phyloP scores from a whole-genome alignment of 441 rosid species.

The Brassica hybrid region DNA sequence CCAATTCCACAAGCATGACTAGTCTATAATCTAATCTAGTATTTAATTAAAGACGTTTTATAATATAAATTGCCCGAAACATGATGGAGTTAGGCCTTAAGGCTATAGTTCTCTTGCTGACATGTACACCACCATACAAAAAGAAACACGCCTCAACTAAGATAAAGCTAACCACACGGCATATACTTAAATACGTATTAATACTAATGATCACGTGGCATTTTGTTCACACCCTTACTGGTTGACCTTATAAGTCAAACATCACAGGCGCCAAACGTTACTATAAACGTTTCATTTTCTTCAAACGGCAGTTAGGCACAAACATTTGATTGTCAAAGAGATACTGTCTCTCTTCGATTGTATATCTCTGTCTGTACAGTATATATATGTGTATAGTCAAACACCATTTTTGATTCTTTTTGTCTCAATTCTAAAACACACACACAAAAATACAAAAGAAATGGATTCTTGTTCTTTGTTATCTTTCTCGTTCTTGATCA shows the following conservation, averaged over 20 bases:
- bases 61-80: conserved; percentile 7
- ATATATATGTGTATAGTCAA: neutral
- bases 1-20: conserved; percentile 27
- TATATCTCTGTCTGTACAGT: neutral
- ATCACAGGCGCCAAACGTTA: conserved; percentile 59
- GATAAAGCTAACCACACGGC: conserved; percentile 24
- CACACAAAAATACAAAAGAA: neutral
- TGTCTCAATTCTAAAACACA: conserved; percentile 21
- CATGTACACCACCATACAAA: conserved; percentile 48
- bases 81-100: conserved; percentile 50
- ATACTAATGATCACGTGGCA: conserved; percentile 31
- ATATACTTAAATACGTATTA: conserved; percentile 19
- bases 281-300: conserved; percentile 33
- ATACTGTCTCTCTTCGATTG: conserved; percentile 31
- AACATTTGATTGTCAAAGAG: conserved; percentile 30
- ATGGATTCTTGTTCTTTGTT: conserved; percentile 54
- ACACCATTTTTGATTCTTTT: neutral
- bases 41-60: neutral
- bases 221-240: conserved; percentile 38
- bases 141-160: neutral
- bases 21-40: conserved; percentile 23
- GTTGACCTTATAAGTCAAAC: conserved; percentile 48
- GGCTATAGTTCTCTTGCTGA: conserved; percentile 56
- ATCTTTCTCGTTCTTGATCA: conserved; percentile 43
- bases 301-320: conserved; percentile 75